Conservation (phyloP, 352 stramenopile genomes). For the Globisporangium megalacanthum region DNA sequence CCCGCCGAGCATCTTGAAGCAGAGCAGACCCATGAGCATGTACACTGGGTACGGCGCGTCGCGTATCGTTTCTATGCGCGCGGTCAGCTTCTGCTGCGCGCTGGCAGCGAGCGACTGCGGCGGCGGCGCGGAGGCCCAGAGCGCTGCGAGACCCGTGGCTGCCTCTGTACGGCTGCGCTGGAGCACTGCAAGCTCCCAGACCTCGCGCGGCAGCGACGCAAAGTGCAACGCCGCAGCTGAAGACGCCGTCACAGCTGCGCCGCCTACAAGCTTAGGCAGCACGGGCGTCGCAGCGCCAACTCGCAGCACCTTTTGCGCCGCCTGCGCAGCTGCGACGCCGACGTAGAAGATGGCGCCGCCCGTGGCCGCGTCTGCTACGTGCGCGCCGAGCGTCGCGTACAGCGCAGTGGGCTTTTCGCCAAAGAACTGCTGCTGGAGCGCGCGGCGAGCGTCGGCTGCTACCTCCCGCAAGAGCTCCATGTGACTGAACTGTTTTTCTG, state of each 20-base stretch:
- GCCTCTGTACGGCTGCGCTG: conserved; percentile 14
- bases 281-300: conserved; percentile 43
- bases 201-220: conserved; percentile 38
- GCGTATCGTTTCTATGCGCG: conserved; percentile 29
- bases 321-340: conserved; percentile 40
- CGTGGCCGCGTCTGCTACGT: conserved; percentile 39
- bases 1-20: conserved; percentile 72
- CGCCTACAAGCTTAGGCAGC: conserved; percentile 32
- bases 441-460: conserved; percentile 11
- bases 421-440: conserved; percentile 25
- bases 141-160: conserved; percentile 3
- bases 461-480: conserved; percentile 15
- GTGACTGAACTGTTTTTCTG: background rate
- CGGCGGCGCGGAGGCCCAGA: conserved; percentile 1
- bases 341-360: conserved; percentile 44
- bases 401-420: conserved; percentile 35
- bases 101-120: conserved; percentile 1
- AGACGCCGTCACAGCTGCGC: conserved; percentile 38
- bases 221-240: conserved; percentile 42
- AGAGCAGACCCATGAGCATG: conserved; percentile 65
- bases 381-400: conserved; percentile 33
- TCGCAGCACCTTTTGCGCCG: conserved; percentile 34
- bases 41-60: conserved; percentile 60
- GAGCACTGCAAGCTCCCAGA: conserved; percentile 24
- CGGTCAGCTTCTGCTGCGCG: conserved; percentile 19